Base-by-base conservation (phyloP, 1,284 basidiomycete species). In the Mycena citricolor region DNA sequence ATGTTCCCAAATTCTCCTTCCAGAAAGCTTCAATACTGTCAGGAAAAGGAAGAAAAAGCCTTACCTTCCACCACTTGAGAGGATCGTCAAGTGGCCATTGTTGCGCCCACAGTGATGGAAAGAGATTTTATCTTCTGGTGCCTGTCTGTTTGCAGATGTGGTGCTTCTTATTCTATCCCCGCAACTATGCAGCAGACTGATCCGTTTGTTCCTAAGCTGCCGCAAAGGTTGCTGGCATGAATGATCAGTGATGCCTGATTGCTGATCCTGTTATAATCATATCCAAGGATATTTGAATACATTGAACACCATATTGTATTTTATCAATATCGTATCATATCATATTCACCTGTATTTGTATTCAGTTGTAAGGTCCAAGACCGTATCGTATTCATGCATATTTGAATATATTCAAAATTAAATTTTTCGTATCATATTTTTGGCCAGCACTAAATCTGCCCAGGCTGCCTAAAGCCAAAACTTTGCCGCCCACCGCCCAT, bases 401-500 rank as follows among this genome's bases (percentile, higher is more conserved):
- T 3, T 16, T 32, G 38, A 40, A 40, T 31, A 40, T 40, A 31
- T 40, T 40, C 38, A 40, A 32, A 31, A 40, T 31, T 23, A 22
- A 40, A 23, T 40, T 23, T 40, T 5, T 5, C 38, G 29, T 40
- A 31, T 39, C 16, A 12, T 39, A 39, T 39, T 39, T 29, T 2
- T 39, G 37, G 37, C 25, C 37, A 39, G 37, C 37, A 39, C 37
- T 39, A 41, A n/a, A n/a, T n/a, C n/a, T n/a, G n/a, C n/a, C n/a
- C n/a, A n/a, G n/a, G n/a, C n/a, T n/a, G n/a, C n/a, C n/a, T n/a
- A n/a, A n/a, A n/a, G n/a, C n/a, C n/a, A n/a, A n/a, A n/a, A n/a
- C n/a, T n/a, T n/a, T n/a, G n/a, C n/a, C n/a, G n/a, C n/a, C n/a
- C n/a, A n/a, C n/a, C n/a, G n/a, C n/a, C n/a, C n/a, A n/a, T n/a